Evolutionary conservation across 768 basidiomycete species (phyloP).

Genomic region (Kwoniella shandongensis): DNA sequence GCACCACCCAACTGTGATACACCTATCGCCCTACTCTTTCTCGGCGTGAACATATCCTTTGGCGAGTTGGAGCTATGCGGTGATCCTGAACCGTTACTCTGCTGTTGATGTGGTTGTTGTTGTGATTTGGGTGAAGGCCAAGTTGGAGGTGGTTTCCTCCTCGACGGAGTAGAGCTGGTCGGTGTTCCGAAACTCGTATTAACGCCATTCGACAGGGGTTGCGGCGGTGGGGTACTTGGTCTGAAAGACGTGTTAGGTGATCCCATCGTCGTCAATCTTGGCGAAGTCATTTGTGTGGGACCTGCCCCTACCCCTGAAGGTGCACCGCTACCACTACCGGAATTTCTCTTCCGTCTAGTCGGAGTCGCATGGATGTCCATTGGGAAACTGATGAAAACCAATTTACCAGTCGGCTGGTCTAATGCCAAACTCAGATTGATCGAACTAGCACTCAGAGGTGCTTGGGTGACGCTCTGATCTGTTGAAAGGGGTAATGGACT

Average conservation of each 20-base stretch:
- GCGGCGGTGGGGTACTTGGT: slow-evolving; percentile 6
- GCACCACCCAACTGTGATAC: slow-evolving; percentile 10
- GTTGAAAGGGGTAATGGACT: slow-evolving; percentile 24
- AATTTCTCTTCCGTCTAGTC: slow-evolving; percentile 7
- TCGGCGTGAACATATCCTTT: slow-evolving; percentile 18
- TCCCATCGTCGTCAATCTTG: not conserved
- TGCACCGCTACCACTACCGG: not conserved
- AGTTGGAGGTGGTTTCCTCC: slow-evolving; percentile 15
- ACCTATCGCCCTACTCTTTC: slow-evolving; percentile 9
- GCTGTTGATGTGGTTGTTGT: too few relatives aligned
- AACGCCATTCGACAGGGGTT: not conserved
- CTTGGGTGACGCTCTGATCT: slow-evolving; percentile 1
- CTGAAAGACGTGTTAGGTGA: slow-evolving; percentile 1
- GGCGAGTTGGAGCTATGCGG: slow-evolving; percentile 1
- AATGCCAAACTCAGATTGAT: slow-evolving; percentile 47
- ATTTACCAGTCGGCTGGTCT: slow-evolving; percentile 42
- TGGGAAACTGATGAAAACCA: slow-evolving; percentile 46
- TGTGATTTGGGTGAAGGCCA: slow-evolving; percentile 16
- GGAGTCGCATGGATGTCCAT: slow-evolving; percentile 30
- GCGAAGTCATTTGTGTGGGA: slow-evolving; percentile 1
- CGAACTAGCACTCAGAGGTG: slow-evolving; percentile 34
- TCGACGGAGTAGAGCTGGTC: slow-evolving; percentile 10
- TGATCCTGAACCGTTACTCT: too few relatives aligned
- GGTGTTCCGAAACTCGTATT: not conserved
- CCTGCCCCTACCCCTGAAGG: not conserved